Evolutionary conservation across 2,329 filamentous ascomycete genomes (phyloP), one percentile per base, ranked within the genome.

Genomic region (Colletotrichum sidae): DNA sequence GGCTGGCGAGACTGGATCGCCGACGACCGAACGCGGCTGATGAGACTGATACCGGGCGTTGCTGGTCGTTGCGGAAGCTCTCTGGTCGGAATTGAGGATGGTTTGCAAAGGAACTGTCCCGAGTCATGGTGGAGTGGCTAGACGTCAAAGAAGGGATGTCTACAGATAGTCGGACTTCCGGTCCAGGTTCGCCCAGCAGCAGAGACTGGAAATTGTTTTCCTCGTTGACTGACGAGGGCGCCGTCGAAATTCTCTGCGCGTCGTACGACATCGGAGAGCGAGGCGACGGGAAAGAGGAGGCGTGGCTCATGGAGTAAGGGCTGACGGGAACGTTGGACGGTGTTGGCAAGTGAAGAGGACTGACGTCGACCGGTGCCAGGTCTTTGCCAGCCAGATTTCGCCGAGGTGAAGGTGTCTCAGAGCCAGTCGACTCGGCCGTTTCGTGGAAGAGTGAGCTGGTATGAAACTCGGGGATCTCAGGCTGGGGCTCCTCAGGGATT

Each of bases 61-160:
- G 62, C 69, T 89, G 85, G 17, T 87, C 84, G 7, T 56, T 39
- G 13, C 81, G 80, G 38, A 83, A 78, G 4, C 79, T 79, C 46
- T 81, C 76, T 51, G 83, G 82, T 8, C 82, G 81, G 67, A 85
- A 81, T 39, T 84, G 81, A 68, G 81, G 80, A 71, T 76, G 77
- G 66, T 76, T 69, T 65, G 70, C 61, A 49, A 84, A 83, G 41
- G 80, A 80, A 70, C 90, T 92, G 69, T 92, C 89, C 50, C 88
- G 86, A 7, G 90, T 91, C 86, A 90, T 92, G 9, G 90, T 93
- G 9, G 92, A 94, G 70, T 90, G 89, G 73, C 90, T 93, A 72
- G 90, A 93, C 2, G 90, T 92, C 69, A 85, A 78, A 2, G 92
- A 94, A 3, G 92, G 91, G 12, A 92, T 88, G 70, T 92, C 91